Conservation (phyloP, 108 stramenopile species). For the Fragilaria radians region DNA sequence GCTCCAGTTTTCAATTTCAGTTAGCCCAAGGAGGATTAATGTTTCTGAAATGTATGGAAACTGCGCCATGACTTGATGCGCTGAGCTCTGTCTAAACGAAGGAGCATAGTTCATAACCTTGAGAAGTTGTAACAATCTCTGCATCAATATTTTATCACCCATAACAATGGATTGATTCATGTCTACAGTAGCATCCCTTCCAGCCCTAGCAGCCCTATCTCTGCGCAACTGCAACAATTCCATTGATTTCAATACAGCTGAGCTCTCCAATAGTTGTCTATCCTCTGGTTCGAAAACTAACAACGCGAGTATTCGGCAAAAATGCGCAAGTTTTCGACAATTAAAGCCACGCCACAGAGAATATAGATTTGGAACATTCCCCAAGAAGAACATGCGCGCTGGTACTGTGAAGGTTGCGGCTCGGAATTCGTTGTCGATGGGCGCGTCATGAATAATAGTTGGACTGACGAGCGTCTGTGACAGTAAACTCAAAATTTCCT, state of each 20-base stretch:
- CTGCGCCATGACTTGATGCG: constrained; percentile 58
- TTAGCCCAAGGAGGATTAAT: constrained; percentile 45
- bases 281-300: constrained; percentile 88
- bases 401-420: background rate
- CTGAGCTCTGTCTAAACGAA: constrained; percentile 24
- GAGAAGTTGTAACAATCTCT: constrained; percentile 54
- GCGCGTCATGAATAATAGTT: background rate
- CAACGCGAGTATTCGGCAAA: constrained; percentile 80
- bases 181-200: constrained; percentile 62
- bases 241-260: constrained; percentile 61
- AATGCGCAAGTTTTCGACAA: constrained; percentile 76
- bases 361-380: constrained; percentile 61
- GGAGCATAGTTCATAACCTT: constrained; percentile 78
- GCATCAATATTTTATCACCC: constrained; percentile 45
- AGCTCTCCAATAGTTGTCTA: constrained; percentile 68
- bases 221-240: constrained; percentile 72
- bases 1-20: constrained; percentile 44
- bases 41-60: constrained; percentile 56
- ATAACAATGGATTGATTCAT: constrained; percentile 74
- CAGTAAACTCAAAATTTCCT: constrained; percentile 67
- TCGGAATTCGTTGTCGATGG: background rate
- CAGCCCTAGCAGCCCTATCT: constrained; percentile 61
- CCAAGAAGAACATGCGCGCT: constrained; percentile 43
- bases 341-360: constrained; percentile 48
- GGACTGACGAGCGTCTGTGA: constrained; percentile 21